Base-by-base conservation (phyloP, 2,329 filamentous ascomycete genomes). In the Stenocarpella maydis region DNA sequence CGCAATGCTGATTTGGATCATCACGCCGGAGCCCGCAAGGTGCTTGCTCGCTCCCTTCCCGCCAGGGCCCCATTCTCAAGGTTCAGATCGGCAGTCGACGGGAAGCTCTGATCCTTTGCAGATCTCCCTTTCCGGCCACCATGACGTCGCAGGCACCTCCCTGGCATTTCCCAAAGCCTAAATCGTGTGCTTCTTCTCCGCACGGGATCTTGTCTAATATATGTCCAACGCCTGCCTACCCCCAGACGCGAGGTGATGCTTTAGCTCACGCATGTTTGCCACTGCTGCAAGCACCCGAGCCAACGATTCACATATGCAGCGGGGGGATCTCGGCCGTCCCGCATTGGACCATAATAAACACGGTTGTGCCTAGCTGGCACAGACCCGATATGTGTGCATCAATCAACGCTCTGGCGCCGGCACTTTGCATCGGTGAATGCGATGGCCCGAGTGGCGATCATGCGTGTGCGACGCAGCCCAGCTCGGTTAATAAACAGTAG, bases 31-130 rank as follows among this genome's bases (percentile, higher is more conserved):
- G n/a, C 41, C 58, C 58, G 21, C 43, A 61, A 47, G 19, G 41
- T 45, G 58, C 34, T 37, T 17, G 39, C 12, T 24, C 58, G 58
- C 58, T 24, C 58, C 58, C 17, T 19, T 45, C 24, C 41, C 41
- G 12, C 58, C 21, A 47, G 58, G 58, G 43, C 47, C 58, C n/a
- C 50, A 34, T 34, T 34, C 31, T 34, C 34, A 37, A 37, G 34
- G 34, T 37, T 37, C 34, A 67, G 64, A 66, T 66, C 64, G 64
- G 49, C 63, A 54, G 7, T 24, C 55, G 26, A 61, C 49, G 34
- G 49, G 39, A 43, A 10, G 39, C 64, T 55, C 49, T 37, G 55
- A 50, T 55, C 55, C 64, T 66, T 55, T 24, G 50, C 28, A 55
- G 50, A 66, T 66, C 64, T 66, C 34, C 26, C 19, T 24, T 39